Evolutionary conservation across 495 filamentous ascomycete species (phyloP), one percentile per base, ranked within the genome.

Genomic region (Xanthoparmelia taractica): DNA sequence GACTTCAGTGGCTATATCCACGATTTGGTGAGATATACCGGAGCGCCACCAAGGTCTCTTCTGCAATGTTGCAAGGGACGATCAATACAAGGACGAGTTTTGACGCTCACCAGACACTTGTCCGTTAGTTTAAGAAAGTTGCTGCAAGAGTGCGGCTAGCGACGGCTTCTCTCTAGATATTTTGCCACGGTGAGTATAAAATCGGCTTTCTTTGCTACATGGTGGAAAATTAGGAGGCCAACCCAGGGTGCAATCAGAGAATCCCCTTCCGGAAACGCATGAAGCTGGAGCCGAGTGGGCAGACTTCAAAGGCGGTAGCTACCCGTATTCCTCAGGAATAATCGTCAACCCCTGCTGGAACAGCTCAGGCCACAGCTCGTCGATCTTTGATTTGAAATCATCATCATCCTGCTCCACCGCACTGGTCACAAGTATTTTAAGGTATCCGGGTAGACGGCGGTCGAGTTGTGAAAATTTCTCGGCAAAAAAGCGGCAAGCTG

Each of bases 381-480:
- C 58, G 6, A 60, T 33, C 7, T 25, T 36, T 15, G n/a, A 29
- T 31, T 41, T 33, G 45, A 60, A 60, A 23, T 12, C 25, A 6
- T 17, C 25, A 5, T 27, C n/a, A n/a, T n/a, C n/a, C n/a, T n/a
- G 27, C 2, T 66, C 52, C 18, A 62, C 37, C 4, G 50, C 59
- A 57, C 55, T 36, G 20, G 54, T 41, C 13, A 66, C 18, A 12
- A 29, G 18, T 8, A 54, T 47, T 29, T 36, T 52, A 5, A 66
- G 34, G 12, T 18, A 96, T 88, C 60, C 92, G 90, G 8, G 81
- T 72, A 29, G 75, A 76, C 27, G 88, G 85, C 10, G 81, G 77
- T 73, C 85, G 72, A 38, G 70, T 54, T 55, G 68, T 67, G 11
- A 77, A 76, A n/a, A 69, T 59, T 7, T 71, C 65, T 54, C 33